Percentiles rank a stretch among this genome's conserved stretches.
phyloP scores from a whole-genome alignment of 441 rosid species.

The Jatropha multifida region DNA sequence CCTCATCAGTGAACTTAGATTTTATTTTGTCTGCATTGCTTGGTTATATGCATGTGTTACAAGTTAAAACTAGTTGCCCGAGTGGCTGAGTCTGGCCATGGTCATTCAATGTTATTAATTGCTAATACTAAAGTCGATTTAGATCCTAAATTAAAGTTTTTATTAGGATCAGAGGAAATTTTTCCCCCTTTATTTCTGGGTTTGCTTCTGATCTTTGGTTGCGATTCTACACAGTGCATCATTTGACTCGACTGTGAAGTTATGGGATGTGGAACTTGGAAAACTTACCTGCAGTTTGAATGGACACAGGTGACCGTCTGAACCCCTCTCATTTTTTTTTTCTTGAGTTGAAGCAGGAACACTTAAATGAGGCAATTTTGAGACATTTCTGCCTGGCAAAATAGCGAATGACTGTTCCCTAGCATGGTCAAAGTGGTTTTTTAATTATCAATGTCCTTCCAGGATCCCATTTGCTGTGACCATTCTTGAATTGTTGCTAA shows the following conservation, averaged over 20 bases:
- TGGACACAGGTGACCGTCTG: slow-evolving; percentile 77
- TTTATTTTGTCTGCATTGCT: background rate
- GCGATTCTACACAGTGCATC: slow-evolving; percentile 65
- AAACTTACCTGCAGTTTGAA: slow-evolving; percentile 82
- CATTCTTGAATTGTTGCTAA: background rate
- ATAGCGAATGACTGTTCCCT: slow-evolving; percentile 1
- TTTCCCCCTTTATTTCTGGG: background rate
- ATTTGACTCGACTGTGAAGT: slow-evolving; percentile 93
- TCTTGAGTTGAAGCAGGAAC: background rate
- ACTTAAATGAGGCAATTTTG: background rate
- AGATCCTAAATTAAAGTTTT: background rate
- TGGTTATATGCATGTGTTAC: background rate
- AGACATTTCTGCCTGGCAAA: background rate
- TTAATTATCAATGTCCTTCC: background rate
- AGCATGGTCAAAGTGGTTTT: background rate
- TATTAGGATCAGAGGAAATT: background rate
- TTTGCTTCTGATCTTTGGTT: background rate
- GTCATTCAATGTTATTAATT: background rate
- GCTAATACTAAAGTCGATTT: background rate
- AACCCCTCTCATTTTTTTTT: background rate
- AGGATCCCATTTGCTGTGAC: background rate
- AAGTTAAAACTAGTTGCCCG: background rate
- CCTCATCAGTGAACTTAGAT: background rate
- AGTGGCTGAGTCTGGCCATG: background rate
- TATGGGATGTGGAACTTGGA: slow-evolving; percentile 94